Evolutionary conservation across 1,139 yeast species (phyloP), one percentile per base, ranked within the genome.

Genomic region (Suhomyces yuchorum): DNA sequence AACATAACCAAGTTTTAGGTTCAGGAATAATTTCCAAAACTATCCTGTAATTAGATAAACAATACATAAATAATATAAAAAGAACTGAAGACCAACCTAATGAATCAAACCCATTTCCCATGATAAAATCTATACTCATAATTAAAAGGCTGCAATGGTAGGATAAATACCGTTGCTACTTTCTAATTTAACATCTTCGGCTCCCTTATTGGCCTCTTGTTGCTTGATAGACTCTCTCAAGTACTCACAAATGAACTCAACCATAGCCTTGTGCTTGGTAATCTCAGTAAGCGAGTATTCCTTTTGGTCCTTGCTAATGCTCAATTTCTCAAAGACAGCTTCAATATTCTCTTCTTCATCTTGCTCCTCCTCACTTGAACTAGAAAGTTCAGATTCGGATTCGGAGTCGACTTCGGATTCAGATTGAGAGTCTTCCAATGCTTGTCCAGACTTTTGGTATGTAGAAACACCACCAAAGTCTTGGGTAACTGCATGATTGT

Each of bases 1-100:
- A 76, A 39, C 80, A 77, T 2, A 85, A 82, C 45, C 70, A 81
- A 48, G 85, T 95, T 1, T 63, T 93, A 15, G 98, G 98, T 0
- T 81, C 92, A 24, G 98, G 98, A 1, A 59, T 66, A 4, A 60
- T 74, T 6, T 37, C 46, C 8, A 47, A 50, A 19, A 57, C 71
- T 18, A 40, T 38, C 35, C 32, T 40, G 46, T 45, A 37, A 44
- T 41, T 39, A 40, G 43, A 42, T 32, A 22, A 38, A 37, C 42
- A 44, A 43, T 40, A 40, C 42, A 42, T 30, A 22, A 32, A 40
- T 37, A 42, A 28, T 22, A 40, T 23, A 26, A 38, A 41, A 35
- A 40, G 37, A 37, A 45, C 34, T 30, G 35, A 43, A 36, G 14
- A 19, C 30, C 38, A 42, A 36, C 37, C 44, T 17, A 41, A 19